Base-by-base conservation (phyloP, 2,329 filamentous ascomycete species). In the Bipolaris victoriae region DNA sequence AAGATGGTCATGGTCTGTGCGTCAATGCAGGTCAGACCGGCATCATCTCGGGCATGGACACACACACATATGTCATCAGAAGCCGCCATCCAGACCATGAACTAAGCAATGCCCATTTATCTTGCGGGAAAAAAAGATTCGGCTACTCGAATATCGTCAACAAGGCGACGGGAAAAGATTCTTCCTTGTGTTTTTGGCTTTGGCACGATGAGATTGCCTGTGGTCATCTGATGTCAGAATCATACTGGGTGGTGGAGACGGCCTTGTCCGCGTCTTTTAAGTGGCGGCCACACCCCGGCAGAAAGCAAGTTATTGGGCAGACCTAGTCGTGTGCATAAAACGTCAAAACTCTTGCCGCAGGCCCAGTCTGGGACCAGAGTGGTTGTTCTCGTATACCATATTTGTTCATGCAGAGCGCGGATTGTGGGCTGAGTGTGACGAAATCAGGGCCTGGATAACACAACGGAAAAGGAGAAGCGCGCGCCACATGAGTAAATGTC, bases 11-110 rank as follows among this genome's bases (percentile, higher is more conserved):
- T 53, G 48, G 54, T 49, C 53, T 48, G 56, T 52, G 55, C 50
- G 39, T 41, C 46, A 46, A 58, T 60, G 58, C 59, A 60, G 55
- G 62, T 60, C 58, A 61, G 59, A 44, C 40, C 49, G 52, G 54
- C 49, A 48, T 57, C 43, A 49, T 46, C 49, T 48, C 51, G 55
- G 55, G 52, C 29, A 31, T 31, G 10, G 29, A 31, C 29, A 43
- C 39, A 22, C 39, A 24, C 39, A 63, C 55, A 52, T 40, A 63
- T 58, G 51, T 55, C 55, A 58, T 55, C 46, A 50, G 39, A 43
- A 24, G 46, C 51, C 46, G 46, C 24, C 55, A 44, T 31, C 29
- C 18, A 45, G 33, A 58, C 55, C 40, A 22, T 50, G 45, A 44
- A 39, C 55, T 41, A 39, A 44, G 49, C 36, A 39, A 24, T 41